These are phyloP conservation scores for Globisporangium barbulae DNA, from an alignment of 352 stramenopile species.

Conservation along the genomic window DNA sequence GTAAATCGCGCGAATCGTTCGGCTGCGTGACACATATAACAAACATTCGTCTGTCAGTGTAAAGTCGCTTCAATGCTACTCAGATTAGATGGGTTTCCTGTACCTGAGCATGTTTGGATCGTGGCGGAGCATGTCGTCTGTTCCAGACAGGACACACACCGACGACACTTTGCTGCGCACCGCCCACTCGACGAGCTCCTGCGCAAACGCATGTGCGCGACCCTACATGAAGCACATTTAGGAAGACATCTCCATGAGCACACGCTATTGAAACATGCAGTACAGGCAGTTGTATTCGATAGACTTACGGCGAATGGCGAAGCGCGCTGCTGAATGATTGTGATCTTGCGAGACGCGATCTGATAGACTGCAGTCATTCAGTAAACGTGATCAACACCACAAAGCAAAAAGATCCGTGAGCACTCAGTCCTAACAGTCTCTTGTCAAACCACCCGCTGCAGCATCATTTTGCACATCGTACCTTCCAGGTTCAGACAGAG, in stretches of 20 bases:
- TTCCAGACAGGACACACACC: slow-evolving; percentile 58
- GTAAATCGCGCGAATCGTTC: slow-evolving; percentile 55
- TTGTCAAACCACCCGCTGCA: neutral
- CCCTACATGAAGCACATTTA: slow-evolving; percentile 32
- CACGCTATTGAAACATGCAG: neutral
- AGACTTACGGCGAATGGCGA: slow-evolving; percentile 36
- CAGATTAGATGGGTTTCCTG: neutral
- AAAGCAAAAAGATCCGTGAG: neutral
- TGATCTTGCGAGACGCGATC: slow-evolving; percentile 56
- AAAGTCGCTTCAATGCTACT: neutral
- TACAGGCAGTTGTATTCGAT: neutral
- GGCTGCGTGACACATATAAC: slow-evolving; percentile 21
- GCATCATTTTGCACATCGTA: slow-evolving; percentile 13
- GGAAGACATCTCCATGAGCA: neutral
- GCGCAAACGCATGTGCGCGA: slow-evolving; percentile 40
- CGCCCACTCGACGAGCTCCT: slow-evolving; percentile 62
- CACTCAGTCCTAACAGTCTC: no score
- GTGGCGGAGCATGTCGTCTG: slow-evolving; percentile 80
- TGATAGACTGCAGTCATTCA: slow-evolving; percentile 47
- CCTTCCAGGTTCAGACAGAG: slow-evolving; percentile 81
- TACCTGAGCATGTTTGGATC: slow-evolving; percentile 68
- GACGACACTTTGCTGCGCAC: slow-evolving; percentile 33
- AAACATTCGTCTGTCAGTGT: neutral
- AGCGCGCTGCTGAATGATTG: slow-evolving; percentile 75
- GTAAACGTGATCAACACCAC: neutral